Evolutionary conservation across 2,329 filamentous ascomycete genomes (phyloP), one percentile per base, ranked within the genome.

Genomic region (Trichoderma afroharzianum): DNA sequence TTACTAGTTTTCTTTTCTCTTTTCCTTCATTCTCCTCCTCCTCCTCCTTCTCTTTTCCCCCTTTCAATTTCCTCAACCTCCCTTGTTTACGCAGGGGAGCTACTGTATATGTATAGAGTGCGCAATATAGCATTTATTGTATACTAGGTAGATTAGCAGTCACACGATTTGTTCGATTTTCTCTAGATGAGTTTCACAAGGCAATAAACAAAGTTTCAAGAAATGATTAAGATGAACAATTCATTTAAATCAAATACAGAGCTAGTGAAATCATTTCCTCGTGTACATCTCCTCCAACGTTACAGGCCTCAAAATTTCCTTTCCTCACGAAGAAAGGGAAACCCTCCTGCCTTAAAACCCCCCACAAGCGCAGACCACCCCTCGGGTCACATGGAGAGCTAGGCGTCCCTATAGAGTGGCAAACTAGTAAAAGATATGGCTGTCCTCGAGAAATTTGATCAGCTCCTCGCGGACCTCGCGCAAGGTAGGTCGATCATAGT

Each of bases 401-500:
- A 59, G 33, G 64, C 53, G 53, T 43, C 33, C 32, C 30, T 43
- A 50, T 4, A 26, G 28, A 50, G 24, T 21, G 18, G 26, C 36
- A 14, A 53, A 2, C 33, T 36, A 33, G 26, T 58, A 53, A 43
- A 18, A 43, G 12, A 58, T 62, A 43, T 72, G 73, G 15, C 72
- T 70, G 36, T 76, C 74, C 32, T 77, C 72, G 28, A 74, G 75
- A 32, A 71, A 82, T 5, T 74, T 73, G 47, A 76, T 72, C 8
- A 83, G 75, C 15, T 78, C 78, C 15, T 77, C 71, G 33, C 77
- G 74, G 43, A 88, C 84, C 72, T 88, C 81, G 50, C 76, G 78
- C 59, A 88, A 75, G 9, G 74, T 84, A 1, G 87, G 86, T 7
- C 87, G 80, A 32, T 81, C 77, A 73, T 84, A 88, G 73, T 83